Conservation (phyloP, 2,329 filamentous ascomycete species). For the Laburnicola sp. region DNA sequence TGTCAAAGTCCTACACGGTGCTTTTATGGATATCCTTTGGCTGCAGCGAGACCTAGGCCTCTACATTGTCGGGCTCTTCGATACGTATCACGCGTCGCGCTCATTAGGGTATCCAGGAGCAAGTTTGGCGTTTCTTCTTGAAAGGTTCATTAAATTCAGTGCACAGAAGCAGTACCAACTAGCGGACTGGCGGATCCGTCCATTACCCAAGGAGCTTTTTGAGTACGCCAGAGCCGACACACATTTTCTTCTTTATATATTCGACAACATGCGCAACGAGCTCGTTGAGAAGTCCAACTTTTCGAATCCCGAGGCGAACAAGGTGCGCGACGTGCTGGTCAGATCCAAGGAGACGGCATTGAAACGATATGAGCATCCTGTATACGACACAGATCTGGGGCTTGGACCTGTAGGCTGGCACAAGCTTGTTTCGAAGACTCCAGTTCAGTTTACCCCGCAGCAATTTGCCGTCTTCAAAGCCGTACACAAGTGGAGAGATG, state of each 20-base stretch:
- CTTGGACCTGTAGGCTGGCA: slow-evolving; percentile 82
- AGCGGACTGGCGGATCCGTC: slow-evolving; percentile 92
- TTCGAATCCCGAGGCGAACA: slow-evolving; percentile 60
- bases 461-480: slow-evolving; percentile 89
- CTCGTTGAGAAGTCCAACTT: slow-evolving; percentile 70
- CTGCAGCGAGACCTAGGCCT: slow-evolving; percentile 91
- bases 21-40: slow-evolving; percentile 97
- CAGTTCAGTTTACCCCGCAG: slow-evolving; percentile 68
- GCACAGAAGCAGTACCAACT: slow-evolving; percentile 96
- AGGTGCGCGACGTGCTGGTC: slow-evolving; percentile 71
- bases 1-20: slow-evolving; percentile 86
- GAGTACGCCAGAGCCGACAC: slow-evolving; percentile 98
- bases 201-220: slow-evolving; percentile 83
- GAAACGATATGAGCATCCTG: slow-evolving; percentile 74
- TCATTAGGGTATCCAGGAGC: slow-evolving; percentile 74
- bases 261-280: slow-evolving; percentile 88
- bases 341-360: slow-evolving; percentile 81
- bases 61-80: slow-evolving; percentile 92
- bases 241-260: slow-evolving; percentile 93
- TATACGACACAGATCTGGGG: slow-evolving; percentile 74
- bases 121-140: slow-evolving; percentile 83
- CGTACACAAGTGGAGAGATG: slow-evolving; percentile 87
- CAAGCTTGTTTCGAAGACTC: slow-evolving; percentile 68
- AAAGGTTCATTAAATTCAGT: slow-evolving; percentile 85
- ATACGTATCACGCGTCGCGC: slow-evolving; percentile 83